These are phyloP conservation scores for Monosporascus sp. DNA, from an alignment of 2,329 filamentous ascomycete genomes.

Conservation along the genomic window DNA sequence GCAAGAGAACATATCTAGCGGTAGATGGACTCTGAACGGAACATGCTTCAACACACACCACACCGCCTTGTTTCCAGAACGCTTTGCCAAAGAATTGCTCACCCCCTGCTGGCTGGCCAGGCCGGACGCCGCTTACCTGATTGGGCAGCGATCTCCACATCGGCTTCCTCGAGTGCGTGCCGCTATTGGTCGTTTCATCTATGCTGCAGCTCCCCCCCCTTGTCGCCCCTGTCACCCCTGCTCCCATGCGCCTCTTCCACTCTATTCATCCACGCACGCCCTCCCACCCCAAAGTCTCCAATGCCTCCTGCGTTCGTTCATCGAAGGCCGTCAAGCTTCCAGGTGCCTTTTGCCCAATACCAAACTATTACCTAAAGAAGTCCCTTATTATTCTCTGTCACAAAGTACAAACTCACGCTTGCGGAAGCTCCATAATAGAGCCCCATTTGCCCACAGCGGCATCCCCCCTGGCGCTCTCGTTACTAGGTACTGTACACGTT, in stretches of 20 bases:
- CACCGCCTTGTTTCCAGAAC: slow-evolving; percentile 26
- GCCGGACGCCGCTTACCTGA: slow-evolving; percentile 40
- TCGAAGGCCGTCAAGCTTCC: slow-evolving; percentile 22
- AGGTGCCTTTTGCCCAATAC: slow-evolving; percentile 22
- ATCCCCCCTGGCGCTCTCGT: no score
- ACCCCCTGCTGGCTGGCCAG: slow-evolving; percentile 38
- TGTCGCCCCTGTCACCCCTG: slow-evolving; percentile 43
- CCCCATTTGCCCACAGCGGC: slow-evolving; percentile 13
- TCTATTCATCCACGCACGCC: slow-evolving; percentile 33
- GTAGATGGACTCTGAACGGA: slow-evolving; percentile 14
- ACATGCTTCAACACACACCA: slow-evolving; percentile 8
- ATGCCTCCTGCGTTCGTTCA: slow-evolving; percentile 14
- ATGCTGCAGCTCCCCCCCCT: slow-evolving; percentile 35
- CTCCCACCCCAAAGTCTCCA: slow-evolving; percentile 19
- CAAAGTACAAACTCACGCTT: no score
- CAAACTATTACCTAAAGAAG: slow-evolving; percentile 3
- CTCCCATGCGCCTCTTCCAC: slow-evolving; percentile 44
- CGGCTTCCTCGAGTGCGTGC: slow-evolving; percentile 27
- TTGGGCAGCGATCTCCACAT: slow-evolving; percentile 45
- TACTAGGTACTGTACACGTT: slow-evolving; percentile 14
- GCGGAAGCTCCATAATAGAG: slow-evolving; percentile 15
- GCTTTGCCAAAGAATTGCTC: slow-evolving; percentile 15
- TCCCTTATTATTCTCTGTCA: no score
- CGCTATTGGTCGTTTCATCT: slow-evolving; percentile 50
- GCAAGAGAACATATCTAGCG: slow-evolving; percentile 14